These are phyloP conservation scores for Medicago truncatula DNA, from an alignment of 306 rosid species.

Conservation along the genomic window MtrunA17r5.0-ANR NC_053042.1:49550501-49551000, in stretches of 20 bases:
- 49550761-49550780: slow-evolving; percentile 87
- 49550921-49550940: slow-evolving; percentile 82
- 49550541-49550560: slow-evolving; percentile 86
- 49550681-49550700: slow-evolving; percentile 92
- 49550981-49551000: slow-evolving; percentile 63
- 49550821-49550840: slow-evolving; percentile 74
- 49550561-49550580: slow-evolving; percentile 89
- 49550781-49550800: slow-evolving; percentile 90
- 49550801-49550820: slow-evolving; percentile 74
- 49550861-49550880: slow-evolving; percentile 74
- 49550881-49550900: slow-evolving; percentile 67
- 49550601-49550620: slow-evolving; percentile 83
- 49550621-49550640: slow-evolving; percentile 77
- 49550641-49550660: slow-evolving; percentile 70
- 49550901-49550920: slow-evolving; percentile 90
- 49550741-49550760: slow-evolving; percentile 88
- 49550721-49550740: slow-evolving; percentile 82
- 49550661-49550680: slow-evolving; percentile 82
- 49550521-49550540: slow-evolving; percentile 72
- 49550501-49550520: slow-evolving; percentile 88
- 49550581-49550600: slow-evolving; percentile 85
- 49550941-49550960: slow-evolving; percentile 64
- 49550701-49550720: slow-evolving; percentile 94
- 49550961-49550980: slow-evolving; percentile 59
- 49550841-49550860: slow-evolving; percentile 90